Percentiles rank a stretch among this genome's conserved stretches.
These are phyloP conservation scores for Colletotrichum trifolii DNA, from an alignment of 2,329 filamentous ascomycete species.

Conservation along the genomic window DNA sequence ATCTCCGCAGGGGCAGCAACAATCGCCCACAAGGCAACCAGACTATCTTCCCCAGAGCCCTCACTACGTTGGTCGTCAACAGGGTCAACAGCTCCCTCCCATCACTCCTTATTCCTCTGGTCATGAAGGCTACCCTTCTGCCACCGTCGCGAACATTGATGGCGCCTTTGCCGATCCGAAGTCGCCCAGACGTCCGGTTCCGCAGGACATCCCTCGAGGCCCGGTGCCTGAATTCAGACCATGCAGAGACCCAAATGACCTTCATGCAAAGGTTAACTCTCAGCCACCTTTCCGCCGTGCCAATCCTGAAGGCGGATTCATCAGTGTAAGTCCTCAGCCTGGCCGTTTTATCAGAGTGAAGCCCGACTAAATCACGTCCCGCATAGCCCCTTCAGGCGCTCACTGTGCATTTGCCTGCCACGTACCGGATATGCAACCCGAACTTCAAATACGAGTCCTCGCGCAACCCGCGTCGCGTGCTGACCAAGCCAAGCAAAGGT, in stretches of 20 bases:
- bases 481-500: conserved; percentile 98
- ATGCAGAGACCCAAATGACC: conserved; percentile 76
- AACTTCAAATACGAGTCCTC: conserved; percentile 99
- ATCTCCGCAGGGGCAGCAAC: conserved; percentile 67
- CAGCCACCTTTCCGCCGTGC: conserved; percentile 94
- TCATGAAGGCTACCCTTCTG: conserved; percentile 79
- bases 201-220: conserved; percentile 64
- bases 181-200: conserved; percentile 62
- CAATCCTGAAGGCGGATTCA: conserved; percentile 96
- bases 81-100: conserved; percentile 76
- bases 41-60: conserved; percentile 69
- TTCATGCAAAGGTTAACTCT: conserved; percentile 84
- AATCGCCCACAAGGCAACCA: conserved; percentile 80
- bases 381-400: conserved; percentile 92
- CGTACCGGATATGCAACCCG: conserved; percentile 98
- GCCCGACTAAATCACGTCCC: conserved; percentile 39
- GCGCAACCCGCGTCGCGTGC: conserved; percentile 90
- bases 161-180: conserved; percentile 70
- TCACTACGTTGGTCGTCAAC: conserved; percentile 66
- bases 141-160: conserved; percentile 78
- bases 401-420: conserved; percentile 91
- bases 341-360: not conserved
- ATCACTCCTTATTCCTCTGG: conserved; percentile 75
- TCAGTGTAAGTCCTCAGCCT: conserved; percentile 75
- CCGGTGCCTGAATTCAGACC: conserved; percentile 90